Evolutionary conservation across 345 rosid species (phyloP).

Genomic region (Lagerstroemia speciosa): DNA sequence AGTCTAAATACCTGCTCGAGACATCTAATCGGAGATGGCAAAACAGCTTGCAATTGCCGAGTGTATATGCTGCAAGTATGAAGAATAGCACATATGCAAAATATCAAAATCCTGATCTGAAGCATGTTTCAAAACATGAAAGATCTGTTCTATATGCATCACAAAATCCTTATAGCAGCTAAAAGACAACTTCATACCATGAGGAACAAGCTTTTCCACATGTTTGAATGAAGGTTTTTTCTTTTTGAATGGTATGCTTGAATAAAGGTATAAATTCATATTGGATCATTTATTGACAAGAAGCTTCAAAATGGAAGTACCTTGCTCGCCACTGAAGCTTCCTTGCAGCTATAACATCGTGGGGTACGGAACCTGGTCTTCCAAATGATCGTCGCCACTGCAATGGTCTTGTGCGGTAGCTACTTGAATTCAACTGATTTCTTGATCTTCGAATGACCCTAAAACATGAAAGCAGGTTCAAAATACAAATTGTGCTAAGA

Average conservation of each 20-base stretch:
- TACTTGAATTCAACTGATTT: slow-evolving; percentile 14
- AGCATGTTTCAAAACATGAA: too few relatives aligned
- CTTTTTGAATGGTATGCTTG: too few relatives aligned
- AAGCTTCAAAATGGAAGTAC: slow-evolving; percentile 18
- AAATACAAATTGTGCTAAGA: not conserved
- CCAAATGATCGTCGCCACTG: slow-evolving; percentile 67
- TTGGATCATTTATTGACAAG: not conserved
- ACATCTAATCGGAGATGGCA: slow-evolving; percentile 22
- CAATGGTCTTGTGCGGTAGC: slow-evolving; percentile 31
- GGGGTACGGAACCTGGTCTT: slow-evolving; percentile 39
- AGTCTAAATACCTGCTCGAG: slow-evolving; percentile 30
- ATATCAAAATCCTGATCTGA: not conserved
- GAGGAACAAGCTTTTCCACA: not conserved
- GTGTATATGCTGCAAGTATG: slow-evolving; percentile 39
- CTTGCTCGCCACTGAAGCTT: slow-evolving; percentile 76
- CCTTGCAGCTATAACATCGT: slow-evolving; percentile 31
- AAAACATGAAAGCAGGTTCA: not conserved
- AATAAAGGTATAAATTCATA: not conserved
- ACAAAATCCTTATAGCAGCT: too few relatives aligned
- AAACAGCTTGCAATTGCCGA: slow-evolving; percentile 38
- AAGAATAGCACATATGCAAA: not conserved
- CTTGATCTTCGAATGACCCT: slow-evolving; percentile 31
- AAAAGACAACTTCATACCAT: too few relatives aligned
- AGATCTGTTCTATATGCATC: too few relatives aligned
- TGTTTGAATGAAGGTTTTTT: not conserved